These are phyloP conservation scores for Hanseniaspora clermontiae DNA, from an alignment of 805 yeast genomes.

Conservation along the genomic window DNA sequence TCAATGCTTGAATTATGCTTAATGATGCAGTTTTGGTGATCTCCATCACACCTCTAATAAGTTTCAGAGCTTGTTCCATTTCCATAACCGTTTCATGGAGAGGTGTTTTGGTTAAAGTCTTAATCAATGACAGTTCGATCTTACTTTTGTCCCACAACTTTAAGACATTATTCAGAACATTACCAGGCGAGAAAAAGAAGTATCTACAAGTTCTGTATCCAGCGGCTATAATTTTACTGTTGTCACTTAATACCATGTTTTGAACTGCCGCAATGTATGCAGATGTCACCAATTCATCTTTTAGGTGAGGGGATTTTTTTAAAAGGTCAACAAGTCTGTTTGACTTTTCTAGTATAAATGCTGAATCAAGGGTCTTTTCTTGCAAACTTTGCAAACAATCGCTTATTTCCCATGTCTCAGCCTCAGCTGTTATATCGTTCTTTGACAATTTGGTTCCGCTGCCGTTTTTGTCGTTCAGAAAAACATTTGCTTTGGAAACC, in stretches of 20 bases:
- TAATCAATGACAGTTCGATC: slow-evolving; percentile 50
- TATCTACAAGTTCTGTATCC: slow-evolving; percentile 67
- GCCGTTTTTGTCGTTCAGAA: background rate
- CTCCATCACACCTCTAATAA: slow-evolving; percentile 50
- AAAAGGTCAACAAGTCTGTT: slow-evolving; percentile 52
- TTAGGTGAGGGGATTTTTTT: slow-evolving; percentile 44
- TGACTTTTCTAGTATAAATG: slow-evolving; percentile 37
- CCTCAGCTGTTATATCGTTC: background rate
- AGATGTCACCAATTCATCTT: slow-evolving; percentile 49
- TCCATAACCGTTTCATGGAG: slow-evolving; percentile 43
- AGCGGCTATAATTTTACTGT: slow-evolving; percentile 54
- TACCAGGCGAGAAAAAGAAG: slow-evolving; percentile 34
- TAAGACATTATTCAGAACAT: slow-evolving; percentile 34
- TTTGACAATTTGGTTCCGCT: background rate
- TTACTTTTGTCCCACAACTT: slow-evolving; percentile 40
- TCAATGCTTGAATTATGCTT: slow-evolving; percentile 54
- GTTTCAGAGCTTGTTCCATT: slow-evolving; percentile 62
- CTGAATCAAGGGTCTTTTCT: slow-evolving; percentile 20
- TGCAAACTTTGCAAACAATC: slow-evolving; percentile 27
- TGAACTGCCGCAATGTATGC: slow-evolving; percentile 48
- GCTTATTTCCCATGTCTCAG: slow-evolving; percentile 28
- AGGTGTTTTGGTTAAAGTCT: slow-evolving; percentile 41
- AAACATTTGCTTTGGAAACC: slow-evolving; percentile 18
- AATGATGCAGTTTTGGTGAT: slow-evolving; percentile 48
- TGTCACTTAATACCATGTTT: slow-evolving; percentile 43